Evolutionary conservation across 2,329 filamentous ascomycete species (phyloP).

Genomic region (Tolypocladium album): DNA sequence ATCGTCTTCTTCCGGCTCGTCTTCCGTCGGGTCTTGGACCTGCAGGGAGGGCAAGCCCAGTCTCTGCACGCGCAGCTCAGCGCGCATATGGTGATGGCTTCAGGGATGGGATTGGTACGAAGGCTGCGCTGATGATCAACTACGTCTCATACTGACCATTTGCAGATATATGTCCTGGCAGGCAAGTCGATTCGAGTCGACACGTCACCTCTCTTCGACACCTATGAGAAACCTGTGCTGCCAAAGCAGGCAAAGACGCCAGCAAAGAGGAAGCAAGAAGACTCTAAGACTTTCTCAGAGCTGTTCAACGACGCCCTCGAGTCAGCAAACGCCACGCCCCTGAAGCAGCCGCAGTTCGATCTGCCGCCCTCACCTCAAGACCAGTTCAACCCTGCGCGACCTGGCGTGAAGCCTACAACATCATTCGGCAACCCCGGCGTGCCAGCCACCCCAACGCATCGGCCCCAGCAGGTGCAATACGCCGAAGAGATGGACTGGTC

Average conservation of each 20-base stretch:
- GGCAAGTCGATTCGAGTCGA: conserved; percentile 42
- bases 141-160: conserved; percentile 9
- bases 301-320: conserved; percentile 21
- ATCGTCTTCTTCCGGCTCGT: conserved; percentile 44
- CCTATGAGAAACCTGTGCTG: conserved; percentile 11
- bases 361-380: conserved; percentile 8
- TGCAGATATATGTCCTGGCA: conserved; percentile 33
- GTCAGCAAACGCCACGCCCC: conserved; percentile 7
- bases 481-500: conserved; percentile 66
- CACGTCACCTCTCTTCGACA: conserved; percentile 40
- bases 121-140: not conserved
- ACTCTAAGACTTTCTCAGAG: conserved; percentile 33
- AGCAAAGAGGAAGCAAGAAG: conserved; percentile 16
- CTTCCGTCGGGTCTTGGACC: conserved; percentile 31
- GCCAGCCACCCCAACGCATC: conserved; percentile 8
- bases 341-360: conserved; percentile 5
- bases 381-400: not conserved
- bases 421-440: conserved; percentile 6
- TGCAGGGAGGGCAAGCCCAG: conserved; percentile 25
- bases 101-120: conserved; percentile 44
- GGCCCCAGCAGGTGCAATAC: conserved; percentile 19
- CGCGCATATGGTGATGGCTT: conserved; percentile 44
- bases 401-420: conserved; percentile 1
- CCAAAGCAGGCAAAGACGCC: conserved; percentile 13
- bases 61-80: conserved; percentile 31